These are phyloP conservation scores for Phytopythium aichiense DNA, from an alignment of 352 stramenopile genomes.

Conservation along the genomic window DNA sequence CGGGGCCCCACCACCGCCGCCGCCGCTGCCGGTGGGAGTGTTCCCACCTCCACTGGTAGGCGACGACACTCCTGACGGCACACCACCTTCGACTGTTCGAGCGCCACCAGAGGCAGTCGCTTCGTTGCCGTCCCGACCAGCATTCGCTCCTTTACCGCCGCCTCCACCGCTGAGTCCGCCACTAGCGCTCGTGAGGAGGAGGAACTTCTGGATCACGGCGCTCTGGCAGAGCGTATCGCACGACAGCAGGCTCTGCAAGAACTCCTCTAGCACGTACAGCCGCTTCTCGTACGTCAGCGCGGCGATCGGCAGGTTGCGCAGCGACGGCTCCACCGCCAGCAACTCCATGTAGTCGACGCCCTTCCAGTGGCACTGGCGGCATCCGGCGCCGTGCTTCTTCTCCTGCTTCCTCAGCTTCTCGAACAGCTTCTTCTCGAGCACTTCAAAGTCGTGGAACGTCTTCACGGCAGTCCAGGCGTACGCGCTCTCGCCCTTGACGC, in stretches of 20 bases:
- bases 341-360: constrained; percentile 74
- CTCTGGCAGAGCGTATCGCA: constrained; percentile 77
- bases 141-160: not conserved
- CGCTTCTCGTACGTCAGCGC: constrained; percentile 59
- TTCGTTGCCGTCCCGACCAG: not conserved
- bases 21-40: constrained; percentile 5
- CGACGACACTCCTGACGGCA: not conserved
- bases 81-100: not conserved
- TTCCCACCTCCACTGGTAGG: not conserved
- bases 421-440: constrained; percentile 56
- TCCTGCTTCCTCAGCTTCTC: constrained; percentile 73
- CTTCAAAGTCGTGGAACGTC: constrained; percentile 65
- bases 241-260: constrained; percentile 63
- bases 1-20: not conserved
- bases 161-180: not conserved
- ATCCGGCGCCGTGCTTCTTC: constrained; percentile 47
- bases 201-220: constrained; percentile 68
- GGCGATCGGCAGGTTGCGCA: constrained; percentile 35
- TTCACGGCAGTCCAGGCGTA: constrained; percentile 71
- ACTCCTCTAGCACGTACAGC: constrained; percentile 58
- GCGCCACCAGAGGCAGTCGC: not conserved
- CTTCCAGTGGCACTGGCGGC: constrained; percentile 47
- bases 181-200: constrained; percentile 35
- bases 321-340: constrained; percentile 31
- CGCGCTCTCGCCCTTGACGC: constrained; percentile 43